These are phyloP conservation scores for Centrapalus pauciflorus DNA, from an alignment of 129 eudicot species.

Conservation along the genomic window DNA sequence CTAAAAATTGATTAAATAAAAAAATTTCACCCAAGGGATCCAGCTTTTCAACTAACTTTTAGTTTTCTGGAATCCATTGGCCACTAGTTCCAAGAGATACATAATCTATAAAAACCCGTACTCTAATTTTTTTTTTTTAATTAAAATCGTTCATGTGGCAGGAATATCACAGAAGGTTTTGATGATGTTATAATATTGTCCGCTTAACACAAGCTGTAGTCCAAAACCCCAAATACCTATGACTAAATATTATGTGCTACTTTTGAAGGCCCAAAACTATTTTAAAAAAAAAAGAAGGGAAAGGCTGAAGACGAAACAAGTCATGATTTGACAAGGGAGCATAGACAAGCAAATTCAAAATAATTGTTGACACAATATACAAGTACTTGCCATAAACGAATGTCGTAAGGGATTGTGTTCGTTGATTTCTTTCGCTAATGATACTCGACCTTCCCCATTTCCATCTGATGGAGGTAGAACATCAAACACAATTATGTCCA, in stretches of 20 bases:
- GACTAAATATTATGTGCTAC: background rate
- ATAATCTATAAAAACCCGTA: background rate
- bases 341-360: constrained; percentile 5
- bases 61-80: constrained; percentile 1
- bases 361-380: background rate
- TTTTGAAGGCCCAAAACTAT: background rate
- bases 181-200: background rate
- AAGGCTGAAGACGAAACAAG: background rate
- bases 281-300: background rate
- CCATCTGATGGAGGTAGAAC: constrained; percentile 89
- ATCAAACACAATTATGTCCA: constrained; percentile 94
- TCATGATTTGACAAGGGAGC: background rate
- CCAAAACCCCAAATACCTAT: background rate
- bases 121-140: background rate
- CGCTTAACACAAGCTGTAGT: background rate
- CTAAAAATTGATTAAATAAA: background rate
- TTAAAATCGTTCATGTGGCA: background rate
- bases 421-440: constrained; percentile 76
- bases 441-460: constrained; percentile 74
- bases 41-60: background rate
- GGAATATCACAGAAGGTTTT: background rate
- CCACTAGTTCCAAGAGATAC: background rate
- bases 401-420: constrained; percentile 90
- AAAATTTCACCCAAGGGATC: background rate
- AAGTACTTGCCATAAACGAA: constrained; percentile 72